Evolutionary conservation across 371 early-diverging fungal genomes (phyloP), one percentile per base, ranked within the genome.

Genomic region (Rhizopus delemar): DNA sequence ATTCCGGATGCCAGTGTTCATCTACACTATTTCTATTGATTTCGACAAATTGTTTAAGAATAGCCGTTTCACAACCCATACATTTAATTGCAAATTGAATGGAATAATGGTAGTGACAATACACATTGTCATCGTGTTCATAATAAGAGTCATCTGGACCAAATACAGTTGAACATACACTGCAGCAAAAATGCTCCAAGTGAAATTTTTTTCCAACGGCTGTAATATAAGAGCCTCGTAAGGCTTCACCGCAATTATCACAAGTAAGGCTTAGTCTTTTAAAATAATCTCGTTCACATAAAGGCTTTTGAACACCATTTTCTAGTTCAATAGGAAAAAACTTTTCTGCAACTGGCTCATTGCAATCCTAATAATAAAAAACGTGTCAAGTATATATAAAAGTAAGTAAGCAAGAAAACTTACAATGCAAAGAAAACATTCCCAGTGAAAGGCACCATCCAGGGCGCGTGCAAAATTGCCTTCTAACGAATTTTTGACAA

Each of bases 1-100:
- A 98, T 74, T 96, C 95, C 32, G 97, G 97, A 79, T 98, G 98
- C 98, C 98, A 98, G 63, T 93, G 92, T 61, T 89, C 90, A 53
- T 90, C 88, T 58, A 84, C 73, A 66, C 85, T 85, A 59, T 91
- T 91, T 46, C 86, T 81, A 62, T 86, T 88, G 55, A 93, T 91
- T 67, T 98, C 96, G 57, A 98, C 89, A 77, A 93, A 98, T 63
- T 93, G 93, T 73, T 94, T 92, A 60, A 98, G 81, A 36, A 98
- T 95, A 31, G 94, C 93, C 49, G 90, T 91, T 67, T 90, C 83
- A 71, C 98, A 98, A 13, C 98, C 98, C 6, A 92, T 87, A 71
- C 98, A 98, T 59, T 88, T 90, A 51, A 87, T 85, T 28, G 97
- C 93, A 57, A 88, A 92, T 34, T 88, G 72, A 57, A 86, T 78